A percentile compares a stretch with the other conserved stretches of the same genome.
phyloP scores from a whole-genome alignment of 2,329 filamentous ascomycete species.

The Graphiopsis chlorocephala region DNA sequence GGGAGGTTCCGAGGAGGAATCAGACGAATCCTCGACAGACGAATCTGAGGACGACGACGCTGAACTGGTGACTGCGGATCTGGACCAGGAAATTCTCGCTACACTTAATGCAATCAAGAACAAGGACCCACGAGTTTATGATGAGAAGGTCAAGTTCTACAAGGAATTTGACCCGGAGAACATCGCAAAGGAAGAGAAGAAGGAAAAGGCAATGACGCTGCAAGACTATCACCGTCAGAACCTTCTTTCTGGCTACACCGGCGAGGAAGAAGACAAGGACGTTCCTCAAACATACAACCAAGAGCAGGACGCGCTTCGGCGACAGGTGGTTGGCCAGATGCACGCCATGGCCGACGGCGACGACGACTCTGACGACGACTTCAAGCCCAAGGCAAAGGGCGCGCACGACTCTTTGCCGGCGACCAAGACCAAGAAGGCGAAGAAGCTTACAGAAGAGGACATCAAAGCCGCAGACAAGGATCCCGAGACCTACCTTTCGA shows the following conservation, averaged over 20 bases:
- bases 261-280: conserved; percentile 56
- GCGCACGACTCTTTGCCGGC: conserved; percentile 27
- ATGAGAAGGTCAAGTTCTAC: conserved; percentile 77
- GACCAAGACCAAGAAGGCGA: conserved; percentile 28
- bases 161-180: conserved; percentile 58
- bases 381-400: conserved; percentile 45
- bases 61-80: conserved; percentile 76
- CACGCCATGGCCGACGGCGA: conserved; percentile 59
- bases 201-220: conserved; percentile 81
- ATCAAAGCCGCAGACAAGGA: conserved; percentile 78
- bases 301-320: conserved; percentile 82
- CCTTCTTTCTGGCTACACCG: conserved; percentile 68
- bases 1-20: conserved; percentile 43
- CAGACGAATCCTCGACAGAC: conserved; percentile 64
- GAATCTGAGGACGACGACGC: conserved; percentile 90
- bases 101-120: conserved; percentile 83
- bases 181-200: conserved; percentile 46
- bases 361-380: conserved; percentile 63
- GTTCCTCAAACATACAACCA: conserved; percentile 70
- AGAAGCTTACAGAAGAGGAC: conserved; percentile 56
- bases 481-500: conserved; percentile 88
- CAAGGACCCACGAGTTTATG: conserved; percentile 90
- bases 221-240: conserved; percentile 91
- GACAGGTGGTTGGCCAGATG: conserved; percentile 75
- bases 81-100: conserved; percentile 83